A percentile compares a stretch with the other conserved stretches of the same genome.
phyloP scores from a whole-genome alignment of 176 grass and related monocot genomes.

The Pontederia paniculata region DNA sequence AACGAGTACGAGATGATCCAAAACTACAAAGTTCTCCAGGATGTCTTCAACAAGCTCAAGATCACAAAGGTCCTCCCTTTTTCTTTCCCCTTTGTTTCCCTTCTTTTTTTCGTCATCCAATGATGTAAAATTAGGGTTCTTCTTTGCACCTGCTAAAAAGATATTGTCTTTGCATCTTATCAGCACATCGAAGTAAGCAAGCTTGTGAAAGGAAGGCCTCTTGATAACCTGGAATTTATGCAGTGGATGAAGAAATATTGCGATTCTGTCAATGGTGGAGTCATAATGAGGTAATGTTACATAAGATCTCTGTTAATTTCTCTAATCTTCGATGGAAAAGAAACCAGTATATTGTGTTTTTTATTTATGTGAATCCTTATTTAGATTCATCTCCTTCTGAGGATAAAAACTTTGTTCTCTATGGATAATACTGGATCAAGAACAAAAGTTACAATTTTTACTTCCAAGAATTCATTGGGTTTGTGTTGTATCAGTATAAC shows the following conservation, averaged over 20 bases:
- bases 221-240: slow-evolving; percentile 97
- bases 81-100: no score
- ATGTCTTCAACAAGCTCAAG: slow-evolving; percentile 95
- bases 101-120: no score
- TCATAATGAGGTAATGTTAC: slow-evolving; percentile 42
- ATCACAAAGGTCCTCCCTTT: slow-evolving; percentile 56
- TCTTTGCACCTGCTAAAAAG: no score
- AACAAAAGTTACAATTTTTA: not conserved
- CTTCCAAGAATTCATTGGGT: not conserved
- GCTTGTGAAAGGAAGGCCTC: slow-evolving; percentile 69
- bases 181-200: slow-evolving; percentile 96
- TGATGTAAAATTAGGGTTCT: no score
- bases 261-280: slow-evolving; percentile 55
- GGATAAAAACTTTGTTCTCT: no score
- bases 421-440: no score
- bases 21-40: slow-evolving; percentile 98
- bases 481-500: not conserved
- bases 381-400: no score
- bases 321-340: not conserved
- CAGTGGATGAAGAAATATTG: slow-evolving; percentile 96
- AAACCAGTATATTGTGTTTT: no score
- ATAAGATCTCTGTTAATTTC: not conserved
- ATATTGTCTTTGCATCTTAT: slow-evolving; percentile 6
- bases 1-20: slow-evolving; percentile 98
- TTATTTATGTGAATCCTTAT: no score